Evolutionary conservation across 2,329 filamentous ascomycete species (phyloP), one percentile per base, ranked within the genome.

Genomic region (Clathrospora elynae): DNA sequence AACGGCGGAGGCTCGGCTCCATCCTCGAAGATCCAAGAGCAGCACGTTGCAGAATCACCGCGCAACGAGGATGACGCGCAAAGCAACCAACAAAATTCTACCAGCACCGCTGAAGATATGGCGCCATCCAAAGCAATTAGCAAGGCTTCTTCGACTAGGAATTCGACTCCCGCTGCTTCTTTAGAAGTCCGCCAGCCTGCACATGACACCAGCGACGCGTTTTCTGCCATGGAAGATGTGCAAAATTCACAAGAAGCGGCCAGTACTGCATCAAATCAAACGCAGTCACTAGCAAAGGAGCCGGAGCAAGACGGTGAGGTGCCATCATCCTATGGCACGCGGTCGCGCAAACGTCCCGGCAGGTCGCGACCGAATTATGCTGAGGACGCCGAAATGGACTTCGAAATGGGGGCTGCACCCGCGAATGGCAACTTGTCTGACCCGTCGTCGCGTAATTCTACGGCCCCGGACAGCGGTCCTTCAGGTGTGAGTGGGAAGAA

Each of bases 331-430:
- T 96, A 99, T 72, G 92, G 92, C 64, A 99, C 93, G 68, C 87
- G 91, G 62, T 96, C 91, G 59, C 87, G 93, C 69, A 95, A 95
- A 72, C 86, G 91, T 64, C 85, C 82, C 44, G 87, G 87, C 62
- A 83, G 81, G 56, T 80, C 87, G 59, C 87, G 93, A 57, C 85
- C 87, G 55, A 99, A 99, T 73, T 99, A 99, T 72, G 92, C 93
- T 35, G 93, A 99, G 73, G 92, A 96, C 71, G 78, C 91, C 57
- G 92, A 97, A 62, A 84, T 88, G 71, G 93, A 97, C 67, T 89
- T 90, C 68, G 92, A 96, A 62, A 81, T 79, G 57, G 62, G 67
- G 16, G 74, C 78, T 64, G 79, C 82, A 49, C 60, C 74, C 38
- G 83, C 83, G 66, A 86, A 85, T 65, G 67, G 75, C 24, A 75